Evolutionary conservation across 345 rosid genomes (phyloP), one percentile per base, ranked within the genome.

Genomic region (Physaria fendleri): DNA sequence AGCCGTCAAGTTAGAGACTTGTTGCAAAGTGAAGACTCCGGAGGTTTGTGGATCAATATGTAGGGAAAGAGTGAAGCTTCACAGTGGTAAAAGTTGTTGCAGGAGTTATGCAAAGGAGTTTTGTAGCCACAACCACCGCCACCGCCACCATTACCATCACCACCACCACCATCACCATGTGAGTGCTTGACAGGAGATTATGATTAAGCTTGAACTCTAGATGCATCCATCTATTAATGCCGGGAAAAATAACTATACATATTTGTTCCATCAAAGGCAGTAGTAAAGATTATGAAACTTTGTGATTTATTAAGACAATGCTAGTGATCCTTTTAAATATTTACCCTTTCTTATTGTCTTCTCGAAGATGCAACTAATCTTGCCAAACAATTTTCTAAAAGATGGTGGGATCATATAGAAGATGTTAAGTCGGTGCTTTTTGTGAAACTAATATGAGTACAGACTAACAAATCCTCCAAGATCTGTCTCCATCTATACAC

Each of bases 81-180:
- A 71, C 55, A 51, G 5, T 27, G 49, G 61, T 42, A 51, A 56
- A 50, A 52, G 66, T 38, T 71, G 75, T 52, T 71, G 75, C 66
- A 71, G 66, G 46, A 71, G 75, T 50, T 71, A 64, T 21, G 71
- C 57, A 5, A 64, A 59, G 3, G 71, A 65, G 29, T 28, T 33
- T 15, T 71, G 75, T 13, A 27, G 51, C 50, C 71, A 71, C 24
- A 5, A 1, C 29, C 57, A 60, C 18, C 67, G 45, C 3, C 63
- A 57, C 10, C 50, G 12, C 4, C 47, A 29, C 30, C 48, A 56
- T 45, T 57, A 62, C 30, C 48, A 47, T 29, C 66, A 62, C 12
- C 61, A 62, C 30, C 48, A 47, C 38, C 66, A 62, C 12, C 61
- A 52, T 30, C 66, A 46, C 43, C 71, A 71, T 64, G 65, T 71